A percentile compares a stretch with the other conserved stretches of the same genome.
These are phyloP conservation scores for Sugiyamaella mastotermitis DNA, from an alignment of 805 yeast genomes.

Conservation along the genomic window DNA sequence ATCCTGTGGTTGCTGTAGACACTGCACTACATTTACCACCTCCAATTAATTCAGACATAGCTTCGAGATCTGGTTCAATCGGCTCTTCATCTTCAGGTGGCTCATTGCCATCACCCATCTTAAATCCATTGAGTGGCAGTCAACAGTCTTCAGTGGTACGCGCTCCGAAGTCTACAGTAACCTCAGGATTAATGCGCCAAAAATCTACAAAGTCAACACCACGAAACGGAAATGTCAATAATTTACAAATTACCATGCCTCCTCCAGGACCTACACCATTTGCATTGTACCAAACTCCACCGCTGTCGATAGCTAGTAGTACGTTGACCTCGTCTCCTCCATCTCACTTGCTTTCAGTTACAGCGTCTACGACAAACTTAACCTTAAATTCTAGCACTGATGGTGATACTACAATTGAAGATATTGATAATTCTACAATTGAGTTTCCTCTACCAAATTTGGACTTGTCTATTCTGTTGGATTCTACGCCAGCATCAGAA, in stretches of 20 bases:
- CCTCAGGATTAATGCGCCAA: too few species aligned
- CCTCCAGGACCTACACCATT: slow-evolving; percentile 7
- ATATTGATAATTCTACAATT: slow-evolving; percentile 7
- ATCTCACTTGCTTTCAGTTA: not conserved
- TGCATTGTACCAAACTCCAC: slow-evolving; percentile 4
- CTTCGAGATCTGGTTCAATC: too few species aligned
- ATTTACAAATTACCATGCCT: slow-evolving; percentile 16
- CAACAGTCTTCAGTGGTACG: too few species aligned
- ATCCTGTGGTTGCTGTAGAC: too few species aligned
- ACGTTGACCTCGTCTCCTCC: too few species aligned
- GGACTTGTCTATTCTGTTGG: slow-evolving; percentile 32
- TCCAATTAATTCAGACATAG: too few species aligned
- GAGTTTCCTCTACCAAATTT: slow-evolving; percentile 28
- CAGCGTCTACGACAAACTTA: not conserved
- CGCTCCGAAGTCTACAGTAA: too few species aligned
- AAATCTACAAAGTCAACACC: not conserved
- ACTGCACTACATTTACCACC: too few species aligned
- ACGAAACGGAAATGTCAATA: not conserved
- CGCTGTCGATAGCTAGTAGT: too few species aligned
- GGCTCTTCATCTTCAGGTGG: too few species aligned
- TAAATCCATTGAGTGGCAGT: too few species aligned
- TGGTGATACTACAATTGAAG: slow-evolving; percentile 13
- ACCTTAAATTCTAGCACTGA: not conserved
- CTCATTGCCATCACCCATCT: too few species aligned
- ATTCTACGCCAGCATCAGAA: slow-evolving; percentile 31